Evolutionary conservation across 371 early-diverging fungal genomes (phyloP), one percentile per base, ranked within the genome.

Genomic region (Choanephora cucurbitarum): DNA sequence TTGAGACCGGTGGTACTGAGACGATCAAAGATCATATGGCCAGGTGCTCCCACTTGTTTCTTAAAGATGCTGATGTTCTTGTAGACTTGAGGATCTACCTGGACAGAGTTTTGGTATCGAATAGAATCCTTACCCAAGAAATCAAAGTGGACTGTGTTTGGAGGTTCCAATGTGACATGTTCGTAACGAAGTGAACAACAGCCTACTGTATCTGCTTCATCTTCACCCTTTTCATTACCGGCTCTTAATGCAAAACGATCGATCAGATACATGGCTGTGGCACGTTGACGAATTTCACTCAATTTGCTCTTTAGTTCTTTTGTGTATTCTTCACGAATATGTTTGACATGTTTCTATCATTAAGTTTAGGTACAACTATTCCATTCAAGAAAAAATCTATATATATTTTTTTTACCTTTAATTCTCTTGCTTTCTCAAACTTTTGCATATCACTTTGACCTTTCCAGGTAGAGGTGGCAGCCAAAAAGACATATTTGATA

Each of bases 111-210:
- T 63, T 89, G 73, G 72, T 93, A 98, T 33, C 97, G 90, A 63
- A 98, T 97, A 22, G 93, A 93, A 71, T 98, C 98, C 70, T 98
- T 98, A 79, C 99, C 99, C 68, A 98, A 72, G 68, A 98, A 98
- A 66, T 98, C 99, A 75, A 98, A 93, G 48, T 86, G 82, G 50
- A 98, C 78, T 19, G 73, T 86, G 58, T 86, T 89, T 19, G 86
- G 88, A 46, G 86, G 69, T 44, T 89, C 89, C 19, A 97, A 77
- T 14, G 78, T 81, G 31, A 98, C 82, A 67, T 98, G 98, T 66
- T 98, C 98, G 58, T 71, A 91, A 32, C 98, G 89, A 43, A 98
- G 77, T 1, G 97, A 97, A 71, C 98, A 98, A 67, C 99, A 98
- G 60, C 99, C 98, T 1, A 97, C 99, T 10, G 99, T 98, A 69